Conservation (phyloP, 129 eudicot genomes). For the Flaveria robusta region DNA sequence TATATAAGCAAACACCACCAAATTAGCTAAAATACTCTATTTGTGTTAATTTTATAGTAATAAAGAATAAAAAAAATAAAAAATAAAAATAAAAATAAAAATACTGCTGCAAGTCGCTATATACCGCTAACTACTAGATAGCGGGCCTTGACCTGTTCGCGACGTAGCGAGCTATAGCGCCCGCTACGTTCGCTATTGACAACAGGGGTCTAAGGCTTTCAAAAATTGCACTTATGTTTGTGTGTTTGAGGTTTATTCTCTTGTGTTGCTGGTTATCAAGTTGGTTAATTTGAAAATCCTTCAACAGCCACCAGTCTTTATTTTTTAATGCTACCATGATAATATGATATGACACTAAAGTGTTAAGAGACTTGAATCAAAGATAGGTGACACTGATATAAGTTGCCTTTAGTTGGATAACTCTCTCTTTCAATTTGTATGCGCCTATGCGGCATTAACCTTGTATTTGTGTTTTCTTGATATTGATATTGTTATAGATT, state of each 20-base stretch:
- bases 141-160: no score
- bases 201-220: background rate
- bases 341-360: background rate
- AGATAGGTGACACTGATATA: background rate
- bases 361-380: background rate
- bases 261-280: background rate
- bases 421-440: background rate
- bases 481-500: constrained; percentile 39
- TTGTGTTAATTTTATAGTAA: no score
- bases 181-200: no score
- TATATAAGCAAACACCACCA: no score
- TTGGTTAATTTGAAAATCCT: background rate
- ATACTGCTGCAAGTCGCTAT: no score
- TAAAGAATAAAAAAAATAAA: no score
- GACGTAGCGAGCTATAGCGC: no score
- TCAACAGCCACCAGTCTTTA: background rate
- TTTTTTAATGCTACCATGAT: background rate
- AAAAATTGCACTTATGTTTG: background rate
- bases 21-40: no score
- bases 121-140: no score
- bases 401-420: background rate
- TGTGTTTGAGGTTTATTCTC: constrained; percentile 8
- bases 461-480: background rate
- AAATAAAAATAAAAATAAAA: no score
- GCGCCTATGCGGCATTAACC: background rate